Conservation (phyloP, 2,329 filamentous ascomycete genomes). For the Colletotrichum sp. region DNA sequence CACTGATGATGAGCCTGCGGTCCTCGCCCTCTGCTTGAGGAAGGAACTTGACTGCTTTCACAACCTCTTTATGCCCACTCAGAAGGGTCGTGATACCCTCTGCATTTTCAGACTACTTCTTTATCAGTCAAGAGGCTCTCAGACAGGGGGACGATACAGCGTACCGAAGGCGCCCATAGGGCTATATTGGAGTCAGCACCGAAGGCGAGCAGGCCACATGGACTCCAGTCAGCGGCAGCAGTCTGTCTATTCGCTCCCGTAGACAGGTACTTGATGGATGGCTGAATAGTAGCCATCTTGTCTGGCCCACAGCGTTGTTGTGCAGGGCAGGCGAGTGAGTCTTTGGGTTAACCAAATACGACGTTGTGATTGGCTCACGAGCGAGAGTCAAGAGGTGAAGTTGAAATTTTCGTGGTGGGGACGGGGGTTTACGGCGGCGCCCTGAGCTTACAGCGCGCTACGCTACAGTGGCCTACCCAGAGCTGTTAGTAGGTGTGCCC, state of each 20-base stretch:
- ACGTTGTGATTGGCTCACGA: conserved; percentile 40
- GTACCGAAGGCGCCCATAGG: conserved; percentile 73
- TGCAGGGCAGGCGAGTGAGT: conserved; percentile 25
- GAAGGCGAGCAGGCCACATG: conserved; percentile 77
- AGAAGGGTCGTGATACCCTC: conserved; percentile 71
- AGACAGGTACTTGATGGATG: conserved; percentile 63
- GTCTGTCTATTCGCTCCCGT: conserved; percentile 91
- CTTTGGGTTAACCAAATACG: conserved; percentile 37
- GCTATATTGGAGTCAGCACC: conserved; percentile 90
- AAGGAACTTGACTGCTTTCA: conserved; percentile 86
- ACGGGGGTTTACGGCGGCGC: background rate
- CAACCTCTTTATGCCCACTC: conserved; percentile 76
- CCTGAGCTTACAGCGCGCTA: conserved; percentile 16
- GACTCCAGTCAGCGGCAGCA: conserved; percentile 87
- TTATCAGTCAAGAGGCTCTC: background rate
- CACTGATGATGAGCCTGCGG: conserved; percentile 71
- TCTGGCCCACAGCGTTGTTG: background rate
- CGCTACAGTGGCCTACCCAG: background rate
- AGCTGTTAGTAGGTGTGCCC: background rate
- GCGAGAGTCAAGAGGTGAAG: conserved; percentile 11
- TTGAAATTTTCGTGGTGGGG: conserved; percentile 23
- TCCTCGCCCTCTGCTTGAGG: conserved; percentile 50
- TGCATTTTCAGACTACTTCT: conserved; percentile 10
- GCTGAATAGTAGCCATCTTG: conserved; percentile 25
- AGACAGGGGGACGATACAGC: background rate